Percentiles rank a stretch among this genome's conserved stretches.
phyloP scores from a whole-genome alignment of 2,329 filamentous ascomycete genomes.

The Fusarium sp. region DNA sequence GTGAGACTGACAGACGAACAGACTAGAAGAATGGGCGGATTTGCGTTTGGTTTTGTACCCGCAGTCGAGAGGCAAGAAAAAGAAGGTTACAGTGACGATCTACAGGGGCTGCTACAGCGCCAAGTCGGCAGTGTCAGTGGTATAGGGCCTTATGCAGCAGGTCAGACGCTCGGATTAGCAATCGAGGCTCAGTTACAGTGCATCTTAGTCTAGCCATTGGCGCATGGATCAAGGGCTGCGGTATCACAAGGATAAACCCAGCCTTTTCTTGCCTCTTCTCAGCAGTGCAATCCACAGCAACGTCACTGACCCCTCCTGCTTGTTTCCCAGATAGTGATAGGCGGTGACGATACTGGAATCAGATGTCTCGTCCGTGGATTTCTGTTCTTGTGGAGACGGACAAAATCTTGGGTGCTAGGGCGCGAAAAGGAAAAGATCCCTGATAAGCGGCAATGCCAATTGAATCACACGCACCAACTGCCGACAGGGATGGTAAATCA shows the following conservation, averaged over 20 bases:
- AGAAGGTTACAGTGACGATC: slow-evolving; percentile 11
- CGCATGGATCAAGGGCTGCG: not conserved
- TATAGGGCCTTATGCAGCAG: slow-evolving; percentile 12
- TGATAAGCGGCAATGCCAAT: slow-evolving; percentile 22
- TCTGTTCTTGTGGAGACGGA: slow-evolving; percentile 18
- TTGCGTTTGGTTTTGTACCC: slow-evolving; percentile 27
- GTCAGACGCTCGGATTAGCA: slow-evolving; percentile 17
- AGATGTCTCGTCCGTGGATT: slow-evolving; percentile 19
- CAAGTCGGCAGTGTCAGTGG: slow-evolving; percentile 26
- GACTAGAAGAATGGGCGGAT: not conserved
- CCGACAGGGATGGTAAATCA: slow-evolving; percentile 34
- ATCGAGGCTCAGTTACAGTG: slow-evolving; percentile 13
- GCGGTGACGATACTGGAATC: slow-evolving; percentile 27
- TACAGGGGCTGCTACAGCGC: slow-evolving; percentile 19
- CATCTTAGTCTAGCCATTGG: not conserved
- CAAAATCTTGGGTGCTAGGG: slow-evolving; percentile 5
- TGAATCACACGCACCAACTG: slow-evolving; percentile 22
- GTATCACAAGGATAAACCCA: slow-evolving; percentile 9
- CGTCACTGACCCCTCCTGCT: not conserved
- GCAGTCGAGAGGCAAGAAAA: not conserved
- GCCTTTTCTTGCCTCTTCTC: not conserved
- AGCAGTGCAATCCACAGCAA: slow-evolving; percentile 4
- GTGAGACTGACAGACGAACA: not conserved
- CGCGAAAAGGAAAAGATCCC: not conserved
- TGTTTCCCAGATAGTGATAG: slow-evolving; percentile 27